Base-by-base conservation (phyloP, 345 rosid genomes). In the Chamaenerion angustifolium region DNA sequence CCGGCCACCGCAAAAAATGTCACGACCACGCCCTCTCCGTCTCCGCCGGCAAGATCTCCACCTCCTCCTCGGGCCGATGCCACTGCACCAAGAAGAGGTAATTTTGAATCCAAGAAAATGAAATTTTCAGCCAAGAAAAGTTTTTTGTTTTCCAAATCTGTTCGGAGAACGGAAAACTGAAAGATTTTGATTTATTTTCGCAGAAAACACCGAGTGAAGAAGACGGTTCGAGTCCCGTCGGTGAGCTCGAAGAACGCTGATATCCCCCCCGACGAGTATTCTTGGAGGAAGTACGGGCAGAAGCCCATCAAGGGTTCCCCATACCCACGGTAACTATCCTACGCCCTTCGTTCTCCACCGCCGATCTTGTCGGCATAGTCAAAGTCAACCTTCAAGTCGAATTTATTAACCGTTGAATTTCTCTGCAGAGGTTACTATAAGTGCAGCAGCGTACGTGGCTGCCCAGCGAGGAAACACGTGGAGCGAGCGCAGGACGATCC, bases 291-390 rank as follows among this genome's bases (percentile, higher is more conserved):
- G 65, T 90, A 90, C 59, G 98, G 98, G 11, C 96, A 90, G 47
- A 90, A 90, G 70, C 98, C 96, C 45, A 87, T 90, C 66, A 90
- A 87, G 54, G 98, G 98, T 10, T 87, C 98, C 1, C 96, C 98
- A 1, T 80, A 76, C 63, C 96, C 98, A 66, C 71, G 98, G 98
- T 83, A 76, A 78, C 52, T 55, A 56, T 10, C 37, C 37, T 31
- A 31, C 7, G 8, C 37, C 37, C 37, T 31, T 31, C 37, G 37
- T 3, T 31, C 37, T 31, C 37, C 37, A 31, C 37, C 37, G 37
- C 19, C 10, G 16, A 7, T 16, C 40, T 12, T 25, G 11, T 46
- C 48, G 14, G 3, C 16, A 15, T 4, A 45, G 13, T 16, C 9
- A 21, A 15, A 17, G n/a, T 51, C 12, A 8, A 13, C 23, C 40